Base-by-base conservation (phyloP, 768 basidiomycete genomes). In the Kwoniella sp. region DNA sequence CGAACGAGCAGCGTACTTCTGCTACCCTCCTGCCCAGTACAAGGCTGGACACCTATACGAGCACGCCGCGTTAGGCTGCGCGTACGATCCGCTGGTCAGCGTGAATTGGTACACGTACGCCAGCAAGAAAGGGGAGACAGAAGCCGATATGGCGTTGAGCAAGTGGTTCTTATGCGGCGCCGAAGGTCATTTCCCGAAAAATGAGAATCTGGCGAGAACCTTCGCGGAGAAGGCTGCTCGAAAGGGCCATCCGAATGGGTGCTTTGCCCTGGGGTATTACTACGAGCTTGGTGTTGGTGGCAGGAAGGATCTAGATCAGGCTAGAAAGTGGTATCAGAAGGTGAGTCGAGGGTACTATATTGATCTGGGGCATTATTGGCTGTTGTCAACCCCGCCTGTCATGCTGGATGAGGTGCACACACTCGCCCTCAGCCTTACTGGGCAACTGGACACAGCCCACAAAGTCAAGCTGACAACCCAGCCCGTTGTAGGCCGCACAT, bases 111-210 rank as follows among this genome's bases (percentile, higher is more conserved):
- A 97, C 80, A 77, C 78, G 15, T 80, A 81, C 11, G 81, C 79
- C 1, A 89, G 87, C 62, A 89, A 94, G 80, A 87, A 89, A 65
- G 91, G 91, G 34, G 92, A 96, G 79, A 84, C 86, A 25, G 93
- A 97, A 78, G 95, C 95, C 0, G 93, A 98, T 77, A 94, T 97
- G 93, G 94, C 93, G 1, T 85, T 97, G 58, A 89, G 87, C 80
- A 97, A 96, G 81, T 98, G 95, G 94, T 97, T 96, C 83, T 82
- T 98, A 55, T 94, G 93, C 76, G 94, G 94, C 2, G 87, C 88
- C 0, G 83, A 83, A 12, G 82, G 86, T 8, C 82, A 83, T 15
- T 93, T 96, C 71, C 90, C 91, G 41, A 92, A 93, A 80, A 91
- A 94, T 78, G 93, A 96, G 77, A 82, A 78, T 1, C 84, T 97